phyloP scores from a whole-genome alignment of 1,139 yeast species.

The Candida gigantensis region DNA sequence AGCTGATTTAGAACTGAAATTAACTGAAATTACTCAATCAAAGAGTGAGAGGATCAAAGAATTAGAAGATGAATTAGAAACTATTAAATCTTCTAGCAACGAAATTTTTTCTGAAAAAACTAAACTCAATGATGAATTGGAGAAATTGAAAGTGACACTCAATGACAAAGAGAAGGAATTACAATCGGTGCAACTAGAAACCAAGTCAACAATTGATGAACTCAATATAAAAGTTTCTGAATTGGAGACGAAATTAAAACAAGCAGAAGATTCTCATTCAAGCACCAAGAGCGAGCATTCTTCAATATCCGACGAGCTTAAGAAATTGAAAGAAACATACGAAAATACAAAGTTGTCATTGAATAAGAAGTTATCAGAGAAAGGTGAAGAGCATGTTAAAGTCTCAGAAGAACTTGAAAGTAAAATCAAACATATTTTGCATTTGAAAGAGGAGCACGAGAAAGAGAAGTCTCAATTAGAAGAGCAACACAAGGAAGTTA shows the following conservation, averaged over 20 bases:
- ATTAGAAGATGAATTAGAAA: constrained; percentile 6
- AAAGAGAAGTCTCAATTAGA: constrained; percentile 10
- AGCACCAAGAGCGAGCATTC: constrained; percentile 1
- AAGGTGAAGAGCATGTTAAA: constrained; percentile 9
- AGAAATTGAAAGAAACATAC: constrained; percentile 4
- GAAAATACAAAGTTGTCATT: constrained; percentile 1
- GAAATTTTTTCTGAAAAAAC: constrained; percentile 13
- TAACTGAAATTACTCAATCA: constrained; percentile 8
- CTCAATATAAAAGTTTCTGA: constrained; percentile 18
- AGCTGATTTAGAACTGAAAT: constrained; percentile 9
- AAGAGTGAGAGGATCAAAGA: constrained; percentile 3
- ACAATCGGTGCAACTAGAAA: constrained; percentile 18
- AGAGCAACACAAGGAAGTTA: constrained; percentile 2
- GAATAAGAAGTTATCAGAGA: constrained; percentile 7
- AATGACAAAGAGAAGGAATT: constrained; percentile 3
- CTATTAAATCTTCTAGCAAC: not conserved
- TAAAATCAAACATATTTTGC: constrained; percentile 6
- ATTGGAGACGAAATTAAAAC: constrained; percentile 13
- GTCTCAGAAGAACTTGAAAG: constrained; percentile 9
- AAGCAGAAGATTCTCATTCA: constrained; percentile 2
- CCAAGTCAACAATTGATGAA: constrained; percentile 7
- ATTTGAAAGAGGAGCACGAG: constrained; percentile 10
- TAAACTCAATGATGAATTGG: constrained; percentile 17
- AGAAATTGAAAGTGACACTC: constrained; percentile 9
- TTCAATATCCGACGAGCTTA: constrained; percentile 1